Evolutionary conservation across 805 yeast species (phyloP).

Genomic region (Cyberlindnera sargentensis): DNA sequence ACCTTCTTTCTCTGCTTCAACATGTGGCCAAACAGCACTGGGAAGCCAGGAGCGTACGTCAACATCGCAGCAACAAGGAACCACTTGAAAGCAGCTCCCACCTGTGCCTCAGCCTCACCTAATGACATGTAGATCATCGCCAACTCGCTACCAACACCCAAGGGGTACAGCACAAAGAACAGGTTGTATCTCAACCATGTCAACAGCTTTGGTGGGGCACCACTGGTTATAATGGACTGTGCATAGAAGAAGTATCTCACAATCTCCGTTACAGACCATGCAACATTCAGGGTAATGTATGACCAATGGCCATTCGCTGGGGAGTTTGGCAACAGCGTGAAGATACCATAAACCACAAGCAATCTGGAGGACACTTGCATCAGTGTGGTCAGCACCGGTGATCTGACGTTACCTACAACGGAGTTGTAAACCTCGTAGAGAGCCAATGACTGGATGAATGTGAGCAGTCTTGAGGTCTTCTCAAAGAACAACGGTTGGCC

Average conservation of each 20-base stretch:
- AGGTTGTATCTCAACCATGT: conserved; percentile 76
- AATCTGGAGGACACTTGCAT: conserved; percentile 86
- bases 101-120: conserved; percentile 50
- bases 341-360: conserved; percentile 75
- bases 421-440: conserved; percentile 77
- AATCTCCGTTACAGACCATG: conserved; percentile 95
- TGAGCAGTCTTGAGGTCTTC: conserved; percentile 50
- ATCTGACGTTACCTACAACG: conserved; percentile 68
- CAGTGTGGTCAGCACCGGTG: conserved; percentile 77
- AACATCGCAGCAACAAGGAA: conserved; percentile 50
- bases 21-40: conserved; percentile 81
- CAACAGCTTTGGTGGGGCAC: conserved; percentile 49
- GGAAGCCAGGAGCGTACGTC: conserved; percentile 82
- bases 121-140: conserved; percentile 63
- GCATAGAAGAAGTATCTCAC: conserved; percentile 88
- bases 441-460: conserved; percentile 72
- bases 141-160: conserved; percentile 87
- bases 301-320: conserved; percentile 54
- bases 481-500: conserved; percentile 67
- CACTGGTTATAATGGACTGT: conserved; percentile 44
- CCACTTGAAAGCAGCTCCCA: conserved; percentile 46
- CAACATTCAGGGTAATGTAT: conserved; percentile 60
- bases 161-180: conserved; percentile 78
- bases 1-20: conserved; percentile 79
- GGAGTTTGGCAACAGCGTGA: conserved; percentile 64